A percentile compares a stretch with the other conserved stretches of the same genome.
Evolutionary conservation across 2,329 filamentous ascomycete species (phyloP).

Genomic region (Akanthomyces dipterigenus): DNA sequence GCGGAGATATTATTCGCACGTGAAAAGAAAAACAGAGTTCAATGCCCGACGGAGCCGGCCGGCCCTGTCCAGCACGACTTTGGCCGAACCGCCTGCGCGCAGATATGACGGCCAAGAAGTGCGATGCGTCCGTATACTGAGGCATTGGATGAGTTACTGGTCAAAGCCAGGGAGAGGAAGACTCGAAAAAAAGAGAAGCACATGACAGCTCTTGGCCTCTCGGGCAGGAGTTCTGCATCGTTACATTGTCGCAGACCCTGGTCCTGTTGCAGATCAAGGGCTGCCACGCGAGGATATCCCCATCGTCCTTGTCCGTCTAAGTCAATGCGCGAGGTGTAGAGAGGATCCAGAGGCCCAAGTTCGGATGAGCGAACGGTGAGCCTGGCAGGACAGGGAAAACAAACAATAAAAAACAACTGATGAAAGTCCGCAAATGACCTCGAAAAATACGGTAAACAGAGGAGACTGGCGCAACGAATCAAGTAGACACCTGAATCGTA

Average conservation of each 20-base stretch:
- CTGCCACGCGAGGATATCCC: neutral
- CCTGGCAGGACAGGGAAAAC: neutral
- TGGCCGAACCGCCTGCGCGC: neutral
- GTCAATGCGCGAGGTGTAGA: neutral
- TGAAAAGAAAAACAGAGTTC: neutral
- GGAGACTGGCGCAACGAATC: too few species aligned
- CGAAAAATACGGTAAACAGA: neutral
- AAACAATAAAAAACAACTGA: neutral
- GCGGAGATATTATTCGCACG: neutral
- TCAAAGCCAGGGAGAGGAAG: too few species aligned
- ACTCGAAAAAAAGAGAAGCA: neutral
- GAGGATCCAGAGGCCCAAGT: neutral
- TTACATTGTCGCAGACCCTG: neutral
- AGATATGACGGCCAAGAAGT: neutral
- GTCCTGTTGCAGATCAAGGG: neutral
- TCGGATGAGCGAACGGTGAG: neutral
- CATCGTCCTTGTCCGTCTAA: neutral
- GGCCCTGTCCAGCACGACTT: neutral
- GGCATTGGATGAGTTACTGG: too few species aligned
- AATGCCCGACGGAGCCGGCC: neutral
- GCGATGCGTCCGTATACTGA: neutral
- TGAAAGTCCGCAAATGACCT: neutral
- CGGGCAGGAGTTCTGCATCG: too few species aligned
- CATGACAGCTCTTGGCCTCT: neutral
- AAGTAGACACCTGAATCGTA: conserved; percentile 3